Base-by-base conservation (phyloP, 805 yeast species). In the Ogataea pini region DNA sequence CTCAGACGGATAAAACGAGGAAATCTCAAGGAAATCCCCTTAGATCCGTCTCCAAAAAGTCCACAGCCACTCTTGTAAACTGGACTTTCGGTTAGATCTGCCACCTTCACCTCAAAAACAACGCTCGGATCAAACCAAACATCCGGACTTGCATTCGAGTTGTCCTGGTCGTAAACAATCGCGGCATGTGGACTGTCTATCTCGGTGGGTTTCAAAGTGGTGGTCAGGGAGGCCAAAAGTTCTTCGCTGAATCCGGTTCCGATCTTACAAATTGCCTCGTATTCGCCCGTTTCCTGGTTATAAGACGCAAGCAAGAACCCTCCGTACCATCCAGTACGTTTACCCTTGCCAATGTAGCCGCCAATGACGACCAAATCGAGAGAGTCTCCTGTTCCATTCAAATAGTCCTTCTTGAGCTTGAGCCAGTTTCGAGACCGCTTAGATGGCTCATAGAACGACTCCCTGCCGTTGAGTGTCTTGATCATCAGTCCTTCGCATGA, bases 241-340 rank as follows among this genome's bases (percentile, higher is more conserved):
- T 85, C 97, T 56, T 94, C 99, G 34, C 90, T 80, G 62, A 94
- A 94, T 0, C 99, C 99, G 0, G 99, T 94, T 41, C 99, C 99
- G 47, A 95, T 91, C 65, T 94, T 94, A 71, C 99, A 94, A 36
- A 96, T 85, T 0, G 97, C 87, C 67, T 94, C 98, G 64, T 79
- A 89, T 60, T 91, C 97, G 18, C 95, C 98, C 0, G 89, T 79
- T 49, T 92, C 97, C 47, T 82, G 83, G 61, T 94, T 94, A 63
- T 89, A 92, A 25, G 95, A 85, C 0, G 96, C 98, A 43, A 94
- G 72, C 33, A 94, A 67, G 61, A 91, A 94, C 2, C 98, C 99
- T 44, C 99, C 99, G 65, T 92, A 94, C 51, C 86, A 78, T 9
- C 96, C 96, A 0, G 98, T 91, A 62, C 99, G 79, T 68, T 92